Conservation (phyloP, 2,329 filamentous ascomycete species). For the Colletotrichum zoysiae region DNA sequence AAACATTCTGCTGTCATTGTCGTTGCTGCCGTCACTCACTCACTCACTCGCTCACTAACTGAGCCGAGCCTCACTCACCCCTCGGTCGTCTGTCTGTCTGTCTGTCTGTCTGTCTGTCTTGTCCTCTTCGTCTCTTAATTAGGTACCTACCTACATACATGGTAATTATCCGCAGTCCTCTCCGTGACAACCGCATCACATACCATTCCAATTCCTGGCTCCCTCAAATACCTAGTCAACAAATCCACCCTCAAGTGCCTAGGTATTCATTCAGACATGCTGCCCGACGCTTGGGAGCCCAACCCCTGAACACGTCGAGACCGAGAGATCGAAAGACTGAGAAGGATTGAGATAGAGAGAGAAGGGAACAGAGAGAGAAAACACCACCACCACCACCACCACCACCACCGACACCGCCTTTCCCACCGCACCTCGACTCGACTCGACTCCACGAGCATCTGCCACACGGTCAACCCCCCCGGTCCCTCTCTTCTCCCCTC, state of each 20-base stretch:
- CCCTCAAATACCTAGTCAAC: not conserved
- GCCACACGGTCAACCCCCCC: constrained; percentile 17
- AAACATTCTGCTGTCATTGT: constrained; percentile 29
- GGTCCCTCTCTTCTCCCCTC: not conserved
- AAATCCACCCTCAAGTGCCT: not conserved
- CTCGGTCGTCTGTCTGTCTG: constrained; percentile 1
- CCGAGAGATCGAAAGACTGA: not conserved
- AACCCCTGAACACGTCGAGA: constrained; percentile 27
- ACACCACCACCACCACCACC: constrained; percentile 3
- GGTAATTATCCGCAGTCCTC: not conserved
- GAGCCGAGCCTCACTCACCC: constrained; percentile 13
- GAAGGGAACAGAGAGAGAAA: not conserved
- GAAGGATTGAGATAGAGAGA: not conserved
- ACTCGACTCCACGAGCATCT: constrained; percentile 5
- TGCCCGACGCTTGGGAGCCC: constrained; percentile 25
- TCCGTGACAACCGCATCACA: not conserved
- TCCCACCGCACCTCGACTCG: not conserved
- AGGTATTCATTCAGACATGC: constrained; percentile 24
- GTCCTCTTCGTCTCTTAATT: not conserved
- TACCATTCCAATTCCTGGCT: not conserved
- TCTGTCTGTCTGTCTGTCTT: constrained; percentile 6
- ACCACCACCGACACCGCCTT: constrained; percentile 34
- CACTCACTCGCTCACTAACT: not conserved
- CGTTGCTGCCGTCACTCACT: constrained; percentile 8
- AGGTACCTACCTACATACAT: too few species aligned